phyloP scores from a whole-genome alignment of 2,329 filamentous ascomycete species.

The Shiraia bambusicola region DNA sequence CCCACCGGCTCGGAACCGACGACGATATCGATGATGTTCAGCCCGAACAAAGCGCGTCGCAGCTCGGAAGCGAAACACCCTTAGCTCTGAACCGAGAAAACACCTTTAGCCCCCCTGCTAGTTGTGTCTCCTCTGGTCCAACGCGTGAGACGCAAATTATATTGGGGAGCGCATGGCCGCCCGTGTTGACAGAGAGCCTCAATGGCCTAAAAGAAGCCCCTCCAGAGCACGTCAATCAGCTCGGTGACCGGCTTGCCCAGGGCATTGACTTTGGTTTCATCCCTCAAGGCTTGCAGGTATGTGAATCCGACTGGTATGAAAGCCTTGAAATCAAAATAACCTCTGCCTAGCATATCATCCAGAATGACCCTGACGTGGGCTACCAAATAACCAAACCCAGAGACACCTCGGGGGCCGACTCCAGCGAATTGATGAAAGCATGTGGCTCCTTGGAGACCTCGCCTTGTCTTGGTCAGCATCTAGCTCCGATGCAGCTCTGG shows the following conservation, averaged over 20 bases:
- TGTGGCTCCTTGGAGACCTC: no score
- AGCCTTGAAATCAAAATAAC: slow-evolving; percentile 2
- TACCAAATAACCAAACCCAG: slow-evolving; percentile 16
- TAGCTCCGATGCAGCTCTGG: no score
- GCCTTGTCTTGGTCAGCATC: no score
- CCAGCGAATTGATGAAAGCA: no score
- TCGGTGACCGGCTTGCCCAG: slow-evolving; percentile 14
- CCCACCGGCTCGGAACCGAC: slow-evolving; percentile 14
- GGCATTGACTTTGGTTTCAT: slow-evolving; percentile 18
- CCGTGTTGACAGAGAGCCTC: slow-evolving; percentile 14
- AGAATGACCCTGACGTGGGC: slow-evolving; percentile 15
- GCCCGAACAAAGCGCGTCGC: slow-evolving; percentile 16
- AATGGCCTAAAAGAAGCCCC: slow-evolving; percentile 16
- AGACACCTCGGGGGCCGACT: no score
- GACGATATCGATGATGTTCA: slow-evolving; percentile 12
- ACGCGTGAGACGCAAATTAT: slow-evolving; percentile 16
- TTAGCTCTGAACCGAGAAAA: slow-evolving; percentile 12
- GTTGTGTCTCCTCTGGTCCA: slow-evolving; percentile 12
- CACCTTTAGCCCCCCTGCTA: slow-evolving; percentile 13
- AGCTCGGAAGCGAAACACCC: slow-evolving; percentile 12
- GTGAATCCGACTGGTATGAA: slow-evolving; percentile 4
- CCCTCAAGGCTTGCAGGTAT: slow-evolving; percentile 16
- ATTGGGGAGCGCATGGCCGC: slow-evolving; percentile 14
- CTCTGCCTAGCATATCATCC: slow-evolving; percentile 13
- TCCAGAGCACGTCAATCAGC: slow-evolving; percentile 10